Conservation (phyloP, 768 basidiomycete species). For the Mycena crocata region DNA sequence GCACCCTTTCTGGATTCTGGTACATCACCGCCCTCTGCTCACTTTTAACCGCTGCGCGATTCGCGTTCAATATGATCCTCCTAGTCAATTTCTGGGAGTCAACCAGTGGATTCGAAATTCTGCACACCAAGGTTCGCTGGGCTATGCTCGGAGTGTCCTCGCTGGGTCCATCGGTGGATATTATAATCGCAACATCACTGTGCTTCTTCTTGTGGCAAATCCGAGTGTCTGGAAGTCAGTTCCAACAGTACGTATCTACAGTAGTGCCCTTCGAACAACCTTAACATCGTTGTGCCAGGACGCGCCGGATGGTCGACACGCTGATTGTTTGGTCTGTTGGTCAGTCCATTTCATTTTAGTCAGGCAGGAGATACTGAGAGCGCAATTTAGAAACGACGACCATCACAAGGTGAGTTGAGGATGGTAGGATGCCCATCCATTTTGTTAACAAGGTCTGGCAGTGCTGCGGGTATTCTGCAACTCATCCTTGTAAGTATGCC, state of each 20-base stretch:
- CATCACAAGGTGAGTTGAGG: background rate
- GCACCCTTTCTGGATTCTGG: slow-evolving; percentile 1
- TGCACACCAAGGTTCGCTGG: slow-evolving; percentile 1
- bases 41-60: background rate
- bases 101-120: background rate
- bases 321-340: background rate
- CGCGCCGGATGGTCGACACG: background rate
- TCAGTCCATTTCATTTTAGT: background rate
- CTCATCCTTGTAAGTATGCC: background rate
- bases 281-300: background rate
- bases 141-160: background rate
- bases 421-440: too few species aligned
- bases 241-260: background rate
- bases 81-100: background rate
- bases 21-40: background rate
- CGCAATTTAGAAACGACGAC: background rate
- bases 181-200: slow-evolving; percentile 7
- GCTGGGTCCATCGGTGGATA: background rate
- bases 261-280: too few species aligned
- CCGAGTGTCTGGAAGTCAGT: background rate
- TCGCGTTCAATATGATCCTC: background rate
- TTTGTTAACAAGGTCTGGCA: background rate
- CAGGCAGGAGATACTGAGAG: background rate
- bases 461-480: background rate
- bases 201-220: slow-evolving; percentile 6